These are phyloP conservation scores for Vitis amurensis DNA, from an alignment of 164 flowering plant genomes.

Conservation along the genomic window DNA sequence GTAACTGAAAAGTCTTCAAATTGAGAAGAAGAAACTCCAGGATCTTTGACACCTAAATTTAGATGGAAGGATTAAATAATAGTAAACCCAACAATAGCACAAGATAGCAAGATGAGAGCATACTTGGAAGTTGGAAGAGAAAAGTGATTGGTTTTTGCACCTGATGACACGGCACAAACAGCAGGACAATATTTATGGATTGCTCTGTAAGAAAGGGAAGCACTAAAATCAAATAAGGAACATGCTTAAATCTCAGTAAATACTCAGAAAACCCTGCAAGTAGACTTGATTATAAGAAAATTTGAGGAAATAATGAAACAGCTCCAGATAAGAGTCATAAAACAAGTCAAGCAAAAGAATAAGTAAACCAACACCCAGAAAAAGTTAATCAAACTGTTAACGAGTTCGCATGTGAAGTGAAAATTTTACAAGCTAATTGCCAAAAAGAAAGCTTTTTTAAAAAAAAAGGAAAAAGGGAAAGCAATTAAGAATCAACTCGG, in stretches of 20 bases:
- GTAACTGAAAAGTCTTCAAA: constrained; percentile 40
- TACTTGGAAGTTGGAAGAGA: constrained; percentile 3
- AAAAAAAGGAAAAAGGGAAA: no score
- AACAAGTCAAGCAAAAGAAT: neutral
- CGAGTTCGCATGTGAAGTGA: no score
- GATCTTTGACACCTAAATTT: constrained; percentile 30
- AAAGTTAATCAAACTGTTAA: no score
- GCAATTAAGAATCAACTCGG: no score
- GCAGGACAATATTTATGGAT: constrained; percentile 12
- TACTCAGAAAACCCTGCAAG: neutral
- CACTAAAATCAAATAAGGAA: neutral
- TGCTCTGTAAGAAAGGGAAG: constrained; percentile 22
- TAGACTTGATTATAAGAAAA: no score
- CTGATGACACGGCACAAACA: constrained; percentile 33
- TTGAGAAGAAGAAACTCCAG: constrained; percentile 28
- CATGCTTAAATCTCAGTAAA: neutral
- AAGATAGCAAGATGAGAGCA: constrained; percentile 3
- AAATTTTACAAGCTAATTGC: no score
- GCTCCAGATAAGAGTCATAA: neutral
- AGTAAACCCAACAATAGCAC: neutral
- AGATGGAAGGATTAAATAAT: neutral
- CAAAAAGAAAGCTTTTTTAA: no score
- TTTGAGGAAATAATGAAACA: no score
- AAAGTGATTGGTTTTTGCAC: constrained; percentile 17
- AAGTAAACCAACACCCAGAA: no score